These are phyloP conservation scores for Populus simonii DNA, from an alignment of 345 rosid genomes.

Conservation along the genomic window DNA sequence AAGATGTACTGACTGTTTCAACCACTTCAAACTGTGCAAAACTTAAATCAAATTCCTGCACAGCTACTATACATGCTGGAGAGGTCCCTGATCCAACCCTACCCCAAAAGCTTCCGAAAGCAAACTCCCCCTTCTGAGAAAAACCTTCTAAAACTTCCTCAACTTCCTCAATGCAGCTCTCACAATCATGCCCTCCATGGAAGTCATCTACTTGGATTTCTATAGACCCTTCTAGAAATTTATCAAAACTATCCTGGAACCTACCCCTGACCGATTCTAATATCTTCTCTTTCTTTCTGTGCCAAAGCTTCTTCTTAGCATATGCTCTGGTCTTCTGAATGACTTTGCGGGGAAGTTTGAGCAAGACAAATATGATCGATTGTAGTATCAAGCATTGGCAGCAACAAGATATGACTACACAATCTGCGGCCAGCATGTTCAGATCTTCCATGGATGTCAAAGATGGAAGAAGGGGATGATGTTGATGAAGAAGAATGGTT, in stretches of 20 bases:
- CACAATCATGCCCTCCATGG: slow-evolving; percentile 16
- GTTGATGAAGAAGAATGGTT: slow-evolving; percentile 21
- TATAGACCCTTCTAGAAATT: slow-evolving; percentile 19
- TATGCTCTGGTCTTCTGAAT: slow-evolving; percentile 47
- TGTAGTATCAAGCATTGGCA: slow-evolving; percentile 78
- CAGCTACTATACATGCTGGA: slow-evolving; percentile 16
- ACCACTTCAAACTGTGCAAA: slow-evolving; percentile 41
- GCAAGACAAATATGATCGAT: slow-evolving; percentile 48
- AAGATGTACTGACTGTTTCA: slow-evolving; percentile 33
- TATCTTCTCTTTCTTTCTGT: slow-evolving; percentile 16
- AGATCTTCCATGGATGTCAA: slow-evolving; percentile 57
- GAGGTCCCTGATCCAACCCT: slow-evolving; percentile 31
- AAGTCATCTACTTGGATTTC: slow-evolving; percentile 27
- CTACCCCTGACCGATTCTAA: slow-evolving; percentile 10
- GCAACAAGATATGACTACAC: slow-evolving; percentile 70
- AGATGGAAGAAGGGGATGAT: slow-evolving; percentile 15
- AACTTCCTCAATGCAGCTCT: slow-evolving; percentile 48
- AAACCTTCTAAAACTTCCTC: slow-evolving; percentile 55
- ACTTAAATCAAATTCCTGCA: slow-evolving; percentile 23
- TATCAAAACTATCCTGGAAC: slow-evolving; percentile 2
- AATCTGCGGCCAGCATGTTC: slow-evolving; percentile 64
- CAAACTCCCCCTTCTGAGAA: slow-evolving; percentile 61
- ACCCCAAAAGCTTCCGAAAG: slow-evolving; percentile 93
- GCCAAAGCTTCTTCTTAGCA: slow-evolving; percentile 44
- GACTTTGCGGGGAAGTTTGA: slow-evolving; percentile 55